These are phyloP conservation scores for Naganishia vaughanmartiniae DNA, from an alignment of 768 basidiomycete species.

Conservation along the genomic window DNA sequence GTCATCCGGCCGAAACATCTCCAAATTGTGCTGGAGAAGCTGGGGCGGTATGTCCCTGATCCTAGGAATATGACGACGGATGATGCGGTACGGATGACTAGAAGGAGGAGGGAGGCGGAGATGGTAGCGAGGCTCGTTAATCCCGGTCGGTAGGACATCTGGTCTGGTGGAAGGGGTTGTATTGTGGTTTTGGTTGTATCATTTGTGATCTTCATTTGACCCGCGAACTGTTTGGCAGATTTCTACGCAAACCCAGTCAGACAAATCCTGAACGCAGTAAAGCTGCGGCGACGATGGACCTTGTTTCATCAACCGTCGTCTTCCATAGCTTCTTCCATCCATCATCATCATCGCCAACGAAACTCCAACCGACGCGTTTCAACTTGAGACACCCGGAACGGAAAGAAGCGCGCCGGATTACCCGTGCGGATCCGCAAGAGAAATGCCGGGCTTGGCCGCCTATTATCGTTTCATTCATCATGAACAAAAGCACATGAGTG, in stretches of 20 bases:
- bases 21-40: slow-evolving; percentile 49
- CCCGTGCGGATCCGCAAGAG: neutral
- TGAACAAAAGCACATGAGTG: neutral
- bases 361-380: neutral
- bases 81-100: slow-evolving; percentile 38
- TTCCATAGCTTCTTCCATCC: too few relatives aligned
- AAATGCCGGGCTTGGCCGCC: neutral
- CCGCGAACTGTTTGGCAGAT: too few relatives aligned
- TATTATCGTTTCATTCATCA: too few relatives aligned
- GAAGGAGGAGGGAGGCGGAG: slow-evolving; percentile 46
- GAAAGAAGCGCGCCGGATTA: neutral
- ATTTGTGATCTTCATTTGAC: too few relatives aligned
- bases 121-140: slow-evolving; percentile 40
- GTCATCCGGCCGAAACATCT: slow-evolving; percentile 47
- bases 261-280: too few relatives aligned
- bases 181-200: neutral
- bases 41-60: slow-evolving; percentile 33
- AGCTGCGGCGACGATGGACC: too few relatives aligned
- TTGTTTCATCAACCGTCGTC: too few relatives aligned
- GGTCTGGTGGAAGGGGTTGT: neutral
- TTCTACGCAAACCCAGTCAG: too few relatives aligned
- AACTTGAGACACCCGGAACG: neutral
- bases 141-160: neutral
- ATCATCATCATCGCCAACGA: too few relatives aligned
- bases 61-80: slow-evolving; percentile 31